phyloP scores from a whole-genome alignment of 2,329 filamentous ascomycete genomes.

The Colletotrichum theobromicola region DNA sequence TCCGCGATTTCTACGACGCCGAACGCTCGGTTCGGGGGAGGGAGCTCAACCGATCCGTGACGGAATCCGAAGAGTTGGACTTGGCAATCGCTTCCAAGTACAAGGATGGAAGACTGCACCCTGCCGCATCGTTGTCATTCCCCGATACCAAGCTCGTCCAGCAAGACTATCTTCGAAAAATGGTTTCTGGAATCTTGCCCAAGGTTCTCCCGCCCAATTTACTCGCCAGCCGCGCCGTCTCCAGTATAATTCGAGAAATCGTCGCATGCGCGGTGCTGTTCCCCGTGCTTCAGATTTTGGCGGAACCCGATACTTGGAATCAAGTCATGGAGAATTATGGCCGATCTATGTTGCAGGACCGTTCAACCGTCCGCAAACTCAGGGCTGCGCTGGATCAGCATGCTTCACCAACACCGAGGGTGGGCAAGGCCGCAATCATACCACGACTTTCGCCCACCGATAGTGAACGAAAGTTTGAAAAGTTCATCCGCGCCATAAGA shows the following conservation, averaged over 20 bases:
- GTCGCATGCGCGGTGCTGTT: slow-evolving; percentile 90
- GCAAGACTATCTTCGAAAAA: slow-evolving; percentile 83
- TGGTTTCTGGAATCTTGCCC: slow-evolving; percentile 76
- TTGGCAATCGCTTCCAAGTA: slow-evolving; percentile 96
- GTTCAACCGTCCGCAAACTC: slow-evolving; percentile 91
- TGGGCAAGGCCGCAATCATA: slow-evolving; percentile 69
- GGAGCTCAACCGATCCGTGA: slow-evolving; percentile 87
- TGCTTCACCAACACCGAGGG: slow-evolving; percentile 78
- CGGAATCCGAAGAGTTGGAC: slow-evolving; percentile 95
- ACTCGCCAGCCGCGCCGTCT: slow-evolving; percentile 80
- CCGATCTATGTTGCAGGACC: slow-evolving; percentile 87
- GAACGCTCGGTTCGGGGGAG: slow-evolving; percentile 86
- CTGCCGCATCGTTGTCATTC: slow-evolving; percentile 82
- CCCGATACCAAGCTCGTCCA: slow-evolving; percentile 85
- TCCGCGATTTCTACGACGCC: slow-evolving; percentile 89
- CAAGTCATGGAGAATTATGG: slow-evolving; percentile 92
- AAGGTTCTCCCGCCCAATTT: slow-evolving; percentile 75
- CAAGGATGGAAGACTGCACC: slow-evolving; percentile 84
- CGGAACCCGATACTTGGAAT: slow-evolving; percentile 97
- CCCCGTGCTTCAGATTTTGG: slow-evolving; percentile 79
- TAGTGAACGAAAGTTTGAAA: slow-evolving; percentile 91
- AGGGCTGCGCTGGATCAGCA: slow-evolving; percentile 93
- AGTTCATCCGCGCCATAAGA: slow-evolving; percentile 88
- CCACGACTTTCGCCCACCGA: slow-evolving; percentile 83
- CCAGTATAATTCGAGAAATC: slow-evolving; percentile 83